Evolutionary conservation across 2,329 filamentous ascomycete genomes (phyloP).

Genomic region (Xylariales sp.): DNA sequence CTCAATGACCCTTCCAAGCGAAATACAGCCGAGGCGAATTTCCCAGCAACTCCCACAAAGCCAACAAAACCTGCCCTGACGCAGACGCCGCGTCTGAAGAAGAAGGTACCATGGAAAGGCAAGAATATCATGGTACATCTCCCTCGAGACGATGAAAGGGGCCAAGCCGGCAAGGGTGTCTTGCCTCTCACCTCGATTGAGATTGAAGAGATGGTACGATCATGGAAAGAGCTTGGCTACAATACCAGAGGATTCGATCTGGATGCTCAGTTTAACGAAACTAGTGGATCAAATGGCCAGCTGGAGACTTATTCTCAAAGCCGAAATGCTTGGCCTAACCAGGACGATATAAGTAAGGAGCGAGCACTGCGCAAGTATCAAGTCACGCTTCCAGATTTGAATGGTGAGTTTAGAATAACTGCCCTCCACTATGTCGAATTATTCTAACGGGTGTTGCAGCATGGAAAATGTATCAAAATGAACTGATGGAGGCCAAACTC

Average conservation of each 20-base stretch:
- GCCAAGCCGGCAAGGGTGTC: slow-evolving; percentile 48
- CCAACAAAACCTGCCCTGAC: slow-evolving; percentile 31
- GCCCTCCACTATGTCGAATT: slow-evolving; percentile 8
- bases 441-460: slow-evolving; percentile 27
- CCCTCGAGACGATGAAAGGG: slow-evolving; percentile 63
- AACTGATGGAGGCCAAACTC: slow-evolving; percentile 85
- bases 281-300: slow-evolving; percentile 13
- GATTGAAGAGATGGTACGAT: slow-evolving; percentile 56
- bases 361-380: slow-evolving; percentile 47
- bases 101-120: slow-evolving; percentile 70
- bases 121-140: slow-evolving; percentile 70
- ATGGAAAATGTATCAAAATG: slow-evolving; percentile 74
- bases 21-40: slow-evolving; percentile 12
- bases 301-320: slow-evolving; percentile 54
- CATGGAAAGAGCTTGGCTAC: slow-evolving; percentile 68
- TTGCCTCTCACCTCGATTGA: slow-evolving; percentile 52
- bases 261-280: slow-evolving; percentile 32
- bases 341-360: slow-evolving; percentile 54
- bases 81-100: slow-evolving; percentile 56
- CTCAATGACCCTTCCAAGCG: slow-evolving; percentile 20
- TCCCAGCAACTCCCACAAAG: slow-evolving; percentile 21
- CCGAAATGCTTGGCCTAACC: slow-evolving; percentile 62
- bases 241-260: slow-evolving; percentile 65
- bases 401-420: slow-evolving; percentile 36
- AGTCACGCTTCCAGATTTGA: slow-evolving; percentile 67